phyloP scores from a whole-genome alignment of 2,329 filamentous ascomycete genomes.

The Sclerotinia nivalis region DNA sequence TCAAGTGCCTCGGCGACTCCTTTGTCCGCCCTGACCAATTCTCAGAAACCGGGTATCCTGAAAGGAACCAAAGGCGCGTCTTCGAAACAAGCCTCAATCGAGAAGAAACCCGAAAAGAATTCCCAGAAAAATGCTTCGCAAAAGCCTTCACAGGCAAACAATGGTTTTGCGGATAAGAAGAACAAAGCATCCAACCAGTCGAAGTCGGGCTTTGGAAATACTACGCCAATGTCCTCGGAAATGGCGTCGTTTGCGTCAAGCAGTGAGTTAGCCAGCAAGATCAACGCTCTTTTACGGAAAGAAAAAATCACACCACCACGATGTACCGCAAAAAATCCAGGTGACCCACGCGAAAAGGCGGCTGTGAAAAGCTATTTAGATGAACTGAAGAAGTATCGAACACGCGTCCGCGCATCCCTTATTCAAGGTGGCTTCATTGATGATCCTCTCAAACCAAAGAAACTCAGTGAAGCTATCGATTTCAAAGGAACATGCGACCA shows the following conservation, averaged over 20 bases:
- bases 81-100: constrained; percentile 14
- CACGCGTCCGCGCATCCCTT: constrained; percentile 56
- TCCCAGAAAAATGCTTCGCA: constrained; percentile 9
- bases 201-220: neutral
- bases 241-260: constrained; percentile 23
- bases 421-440: constrained; percentile 63
- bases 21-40: constrained; percentile 11
- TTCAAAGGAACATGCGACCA: constrained; percentile 69
- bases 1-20: constrained; percentile 14
- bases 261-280: constrained; percentile 47
- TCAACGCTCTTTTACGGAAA: constrained; percentile 54
- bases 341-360: constrained; percentile 44
- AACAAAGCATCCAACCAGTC: constrained; percentile 9
- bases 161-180: constrained; percentile 11
- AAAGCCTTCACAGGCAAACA: neutral
- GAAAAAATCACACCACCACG: constrained; percentile 44
- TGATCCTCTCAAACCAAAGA: constrained; percentile 63
- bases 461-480: constrained; percentile 62
- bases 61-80: constrained; percentile 1
- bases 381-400: constrained; percentile 57
- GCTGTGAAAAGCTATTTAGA: constrained; percentile 57
- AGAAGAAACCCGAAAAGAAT: neutral
- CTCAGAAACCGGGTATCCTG: neutral
- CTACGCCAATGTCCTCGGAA: neutral
- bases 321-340: constrained; percentile 28